Evolutionary conservation across 2,329 filamentous ascomycete genomes (phyloP).

Genomic region (Ascochyta fabae): DNA sequence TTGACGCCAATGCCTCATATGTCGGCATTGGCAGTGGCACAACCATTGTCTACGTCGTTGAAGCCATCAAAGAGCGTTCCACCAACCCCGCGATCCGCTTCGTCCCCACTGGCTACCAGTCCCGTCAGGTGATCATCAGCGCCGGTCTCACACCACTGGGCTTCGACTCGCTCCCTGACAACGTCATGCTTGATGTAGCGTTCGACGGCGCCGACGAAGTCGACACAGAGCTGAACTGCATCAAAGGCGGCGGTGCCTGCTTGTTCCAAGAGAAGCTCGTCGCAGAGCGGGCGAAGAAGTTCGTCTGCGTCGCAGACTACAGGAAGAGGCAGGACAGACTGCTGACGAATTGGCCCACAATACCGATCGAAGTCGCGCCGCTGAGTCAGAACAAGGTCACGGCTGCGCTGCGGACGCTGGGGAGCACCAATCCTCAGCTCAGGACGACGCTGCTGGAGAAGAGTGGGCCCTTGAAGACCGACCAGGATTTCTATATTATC

Average conservation of each 20-base stretch:
- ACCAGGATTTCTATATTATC: conserved; percentile 88
- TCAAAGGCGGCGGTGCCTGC: conserved; percentile 98
- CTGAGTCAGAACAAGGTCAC: conserved; percentile 81
- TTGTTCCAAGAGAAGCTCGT: conserved; percentile 98
- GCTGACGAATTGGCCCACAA: conserved; percentile 76
- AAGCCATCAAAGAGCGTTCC: conserved; percentile 66
- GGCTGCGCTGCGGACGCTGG: conserved; percentile 72
- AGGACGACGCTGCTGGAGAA: conserved; percentile 77
- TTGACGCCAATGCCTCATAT: conserved; percentile 66
- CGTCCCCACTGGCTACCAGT: conserved; percentile 91
- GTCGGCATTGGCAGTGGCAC: conserved; percentile 83
- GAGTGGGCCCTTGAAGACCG: conserved; percentile 82
- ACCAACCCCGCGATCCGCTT: conserved; percentile 71
- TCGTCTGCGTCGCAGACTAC: conserved; percentile 89
- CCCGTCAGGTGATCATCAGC: conserved; percentile 80
- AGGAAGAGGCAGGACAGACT: conserved; percentile 84
- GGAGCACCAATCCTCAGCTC: conserved; percentile 72
- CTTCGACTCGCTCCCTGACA: conserved; percentile 74
- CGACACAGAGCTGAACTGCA: conserved; percentile 91
- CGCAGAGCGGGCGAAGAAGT: conserved; percentile 80
- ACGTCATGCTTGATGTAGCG: conserved; percentile 77
- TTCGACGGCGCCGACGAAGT: conserved; percentile 99
- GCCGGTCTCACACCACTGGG: conserved; percentile 79
- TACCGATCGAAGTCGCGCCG: conserved; percentile 93
- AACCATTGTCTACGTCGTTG: conserved; percentile 84